phyloP scores from a whole-genome alignment of 495 filamentous ascomycete species.

The Hyaloscypha hepaticicola region DNA sequence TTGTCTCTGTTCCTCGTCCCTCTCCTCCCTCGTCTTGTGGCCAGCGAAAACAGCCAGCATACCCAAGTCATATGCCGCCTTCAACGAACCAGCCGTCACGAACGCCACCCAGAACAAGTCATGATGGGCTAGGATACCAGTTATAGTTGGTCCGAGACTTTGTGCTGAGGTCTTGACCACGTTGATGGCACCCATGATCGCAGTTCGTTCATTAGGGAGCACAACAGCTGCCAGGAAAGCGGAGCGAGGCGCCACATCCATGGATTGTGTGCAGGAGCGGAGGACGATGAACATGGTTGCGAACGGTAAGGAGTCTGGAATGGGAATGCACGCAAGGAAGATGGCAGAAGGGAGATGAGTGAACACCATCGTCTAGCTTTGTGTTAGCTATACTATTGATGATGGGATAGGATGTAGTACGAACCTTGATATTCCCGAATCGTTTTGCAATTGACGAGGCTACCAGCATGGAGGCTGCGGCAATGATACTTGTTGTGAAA shows the following conservation, averaged over 20 bases:
- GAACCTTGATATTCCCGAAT: slow-evolving; percentile 70
- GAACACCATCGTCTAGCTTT: slow-evolving; percentile 74
- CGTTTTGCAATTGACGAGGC: slow-evolving; percentile 72
- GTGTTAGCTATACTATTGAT: not conserved
- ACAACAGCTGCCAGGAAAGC: slow-evolving; percentile 76
- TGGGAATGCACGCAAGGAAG: slow-evolving; percentile 66
- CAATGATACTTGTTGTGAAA: slow-evolving; percentile 62
- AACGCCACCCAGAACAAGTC: slow-evolving; percentile 71
- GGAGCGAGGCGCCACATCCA: slow-evolving; percentile 79
- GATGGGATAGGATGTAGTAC: not conserved
- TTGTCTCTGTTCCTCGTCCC: slow-evolving; percentile 28
- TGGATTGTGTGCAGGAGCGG: slow-evolving; percentile 66
- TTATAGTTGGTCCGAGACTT: slow-evolving; percentile 63
- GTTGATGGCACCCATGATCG: slow-evolving; percentile 72
- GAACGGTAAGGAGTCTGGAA: slow-evolving; percentile 53
- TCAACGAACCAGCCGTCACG: slow-evolving; percentile 65
- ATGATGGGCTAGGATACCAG: slow-evolving; percentile 62
- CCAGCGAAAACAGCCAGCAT: slow-evolving; percentile 63
- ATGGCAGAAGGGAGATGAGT: slow-evolving; percentile 78
- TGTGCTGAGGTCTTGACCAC: slow-evolving; percentile 63
- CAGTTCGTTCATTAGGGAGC: slow-evolving; percentile 71
- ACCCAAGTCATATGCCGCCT: slow-evolving; percentile 70
- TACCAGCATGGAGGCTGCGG: slow-evolving; percentile 67
- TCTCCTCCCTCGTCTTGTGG: slow-evolving; percentile 6
- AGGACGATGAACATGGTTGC: slow-evolving; percentile 65